phyloP scores from a whole-genome alignment of 1,139 yeast genomes.

The Lodderomyces margitis region DNA sequence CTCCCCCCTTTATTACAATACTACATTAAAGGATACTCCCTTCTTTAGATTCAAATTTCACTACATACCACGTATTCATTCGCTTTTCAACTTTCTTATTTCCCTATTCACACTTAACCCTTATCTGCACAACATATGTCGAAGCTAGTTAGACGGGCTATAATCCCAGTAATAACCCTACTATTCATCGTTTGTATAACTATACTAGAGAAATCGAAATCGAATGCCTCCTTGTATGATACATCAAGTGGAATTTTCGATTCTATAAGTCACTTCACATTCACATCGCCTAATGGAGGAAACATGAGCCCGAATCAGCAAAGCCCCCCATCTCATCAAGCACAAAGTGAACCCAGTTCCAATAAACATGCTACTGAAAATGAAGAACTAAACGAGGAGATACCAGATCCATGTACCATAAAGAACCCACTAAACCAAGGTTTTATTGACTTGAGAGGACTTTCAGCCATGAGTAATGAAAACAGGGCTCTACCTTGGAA shows the following conservation, averaged over 20 bases:
- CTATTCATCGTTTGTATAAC: conserved; percentile 10
- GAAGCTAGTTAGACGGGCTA: conserved; percentile 13
- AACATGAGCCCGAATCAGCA: conserved; percentile 4
- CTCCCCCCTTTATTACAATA: no score
- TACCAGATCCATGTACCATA: conserved; percentile 52
- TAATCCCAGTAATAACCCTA: conserved; percentile 12
- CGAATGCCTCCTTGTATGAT: conserved; percentile 11
- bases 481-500: conserved; percentile 57
- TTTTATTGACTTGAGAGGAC: conserved; percentile 53
- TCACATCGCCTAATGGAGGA: conserved; percentile 8
- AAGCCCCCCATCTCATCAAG: conserved; percentile 1
- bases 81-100: neutral
- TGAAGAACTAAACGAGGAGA: conserved; percentile 12
- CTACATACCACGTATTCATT: neutral
- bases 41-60: neutral
- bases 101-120: neutral
- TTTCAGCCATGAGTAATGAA: conserved; percentile 44
- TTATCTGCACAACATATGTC: conserved; percentile 8
- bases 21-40: neutral
- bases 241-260: conserved; percentile 20
- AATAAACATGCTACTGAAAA: neutral
- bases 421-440: conserved; percentile 51
- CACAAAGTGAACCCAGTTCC: neutral
- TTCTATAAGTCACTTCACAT: conserved; percentile 20
- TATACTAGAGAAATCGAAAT: conserved; percentile 10